Conservation (phyloP, 352 stramenopile species). For the Globisporangium carolinianum region DNA sequence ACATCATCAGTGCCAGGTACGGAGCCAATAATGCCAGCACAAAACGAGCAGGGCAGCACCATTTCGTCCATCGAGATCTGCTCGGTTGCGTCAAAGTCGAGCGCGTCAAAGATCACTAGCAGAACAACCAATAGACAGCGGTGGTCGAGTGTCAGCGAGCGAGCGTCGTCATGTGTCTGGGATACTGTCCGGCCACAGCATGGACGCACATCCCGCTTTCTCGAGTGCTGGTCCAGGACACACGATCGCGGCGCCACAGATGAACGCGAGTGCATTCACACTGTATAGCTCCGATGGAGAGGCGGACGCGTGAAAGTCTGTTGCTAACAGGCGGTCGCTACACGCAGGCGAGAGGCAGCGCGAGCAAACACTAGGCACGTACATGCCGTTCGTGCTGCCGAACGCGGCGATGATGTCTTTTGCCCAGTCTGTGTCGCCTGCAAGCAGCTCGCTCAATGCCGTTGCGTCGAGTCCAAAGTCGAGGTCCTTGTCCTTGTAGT, state of each 20-base stretch:
- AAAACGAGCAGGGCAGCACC: conserved; percentile 13
- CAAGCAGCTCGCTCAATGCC: conserved; percentile 34
- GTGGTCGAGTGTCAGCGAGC: not conserved
- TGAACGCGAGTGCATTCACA: conserved; percentile 63
- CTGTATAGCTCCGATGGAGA: conserved; percentile 10
- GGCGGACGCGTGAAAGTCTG: too few relatives aligned
- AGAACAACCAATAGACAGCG: not conserved
- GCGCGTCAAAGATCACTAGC: conserved; percentile 63
- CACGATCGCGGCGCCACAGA: conserved; percentile 45
- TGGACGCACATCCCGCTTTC: conserved; percentile 36
- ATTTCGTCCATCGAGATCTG: conserved; percentile 78
- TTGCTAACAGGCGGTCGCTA: too few relatives aligned
- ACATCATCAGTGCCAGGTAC: not conserved
- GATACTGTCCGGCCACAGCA: too few relatives aligned
- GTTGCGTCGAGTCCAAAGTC: conserved; percentile 62
- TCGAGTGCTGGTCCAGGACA: conserved; percentile 34
- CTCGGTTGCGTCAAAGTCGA: conserved; percentile 67
- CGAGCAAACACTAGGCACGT: conserved; percentile 3
- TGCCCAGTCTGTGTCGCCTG: conserved; percentile 46
- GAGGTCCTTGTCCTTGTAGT: conserved; percentile 74
- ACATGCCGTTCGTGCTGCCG: conserved; percentile 56
- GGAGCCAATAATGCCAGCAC: not conserved
- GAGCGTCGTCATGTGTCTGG: too few relatives aligned
- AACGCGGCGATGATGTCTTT: conserved; percentile 53
- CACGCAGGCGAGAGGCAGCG: too few relatives aligned